phyloP scores from a whole-genome alignment of 1,284 basidiomycete species.

The Fomes fomentarius region DNA sequence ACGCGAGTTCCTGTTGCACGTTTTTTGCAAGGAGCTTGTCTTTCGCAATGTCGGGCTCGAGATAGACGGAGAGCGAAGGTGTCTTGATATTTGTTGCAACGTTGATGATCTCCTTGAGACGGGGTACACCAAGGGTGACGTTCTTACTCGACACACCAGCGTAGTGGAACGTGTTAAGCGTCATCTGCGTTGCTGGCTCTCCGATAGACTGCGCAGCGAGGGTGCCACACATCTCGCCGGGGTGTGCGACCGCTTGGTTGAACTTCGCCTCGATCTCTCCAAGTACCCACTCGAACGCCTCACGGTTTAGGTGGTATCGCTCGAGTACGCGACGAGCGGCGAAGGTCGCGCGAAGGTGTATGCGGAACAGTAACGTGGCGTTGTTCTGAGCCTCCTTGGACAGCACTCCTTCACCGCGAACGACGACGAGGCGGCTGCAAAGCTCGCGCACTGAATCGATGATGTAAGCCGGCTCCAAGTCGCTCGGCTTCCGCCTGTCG shows the following conservation, averaged over 20 bases:
- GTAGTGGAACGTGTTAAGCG: conserved; percentile 97
- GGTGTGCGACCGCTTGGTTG: conserved; percentile 89
- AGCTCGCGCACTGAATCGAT: conserved; percentile 80
- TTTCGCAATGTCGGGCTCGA: conserved; percentile 72
- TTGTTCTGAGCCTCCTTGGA: conserved; percentile 84
- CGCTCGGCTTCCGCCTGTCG: conserved; percentile 90
- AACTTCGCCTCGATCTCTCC: conserved; percentile 97
- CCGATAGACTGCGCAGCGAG: conserved; percentile 98
- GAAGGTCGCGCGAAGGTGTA: conserved; percentile 89
- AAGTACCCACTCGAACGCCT: conserved; percentile 97
- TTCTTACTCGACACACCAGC: conserved; percentile 98
- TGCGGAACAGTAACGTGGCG: conserved; percentile 91
- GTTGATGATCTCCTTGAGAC: conserved; percentile 99
- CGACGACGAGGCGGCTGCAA: conserved; percentile 75
- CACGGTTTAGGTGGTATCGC: conserved; percentile 82
- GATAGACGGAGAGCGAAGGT: conserved; percentile 91
- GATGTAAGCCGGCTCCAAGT: conserved; percentile 89
- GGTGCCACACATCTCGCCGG: conserved; percentile 99
- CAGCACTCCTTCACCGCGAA: conserved; percentile 84
- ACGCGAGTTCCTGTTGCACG: conserved; percentile 92
- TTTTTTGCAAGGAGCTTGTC: conserved; percentile 75
- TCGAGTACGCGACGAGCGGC: conserved; percentile 86
- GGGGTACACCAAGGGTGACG: conserved; percentile 97
- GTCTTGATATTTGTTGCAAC: conserved; percentile 99
- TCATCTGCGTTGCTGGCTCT: conserved; percentile 99